Percentiles rank a stretch among this genome's conserved stretches.
phyloP scores from a whole-genome alignment of 1,284 basidiomycete species.

The Tilletia caries region DNA sequence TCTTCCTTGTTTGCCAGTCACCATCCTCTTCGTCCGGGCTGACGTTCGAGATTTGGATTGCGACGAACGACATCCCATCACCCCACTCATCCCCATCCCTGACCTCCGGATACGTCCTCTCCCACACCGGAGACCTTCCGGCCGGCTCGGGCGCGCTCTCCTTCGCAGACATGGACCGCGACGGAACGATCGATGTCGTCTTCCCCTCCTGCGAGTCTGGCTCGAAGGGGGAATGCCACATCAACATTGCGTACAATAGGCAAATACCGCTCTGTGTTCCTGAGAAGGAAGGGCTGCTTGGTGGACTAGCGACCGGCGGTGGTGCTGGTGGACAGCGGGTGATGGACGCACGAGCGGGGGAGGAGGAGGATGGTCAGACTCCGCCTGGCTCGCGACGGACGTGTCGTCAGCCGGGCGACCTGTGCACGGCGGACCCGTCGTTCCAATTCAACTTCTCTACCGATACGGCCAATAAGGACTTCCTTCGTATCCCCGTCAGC shows the following conservation, averaged over 20 bases:
- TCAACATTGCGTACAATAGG: constrained; percentile 91
- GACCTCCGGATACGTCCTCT: constrained; percentile 66
- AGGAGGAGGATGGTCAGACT: constrained; percentile 47
- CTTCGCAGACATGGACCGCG: constrained; percentile 91
- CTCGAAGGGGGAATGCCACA: constrained; percentile 64
- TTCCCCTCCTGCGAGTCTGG: constrained; percentile 71
- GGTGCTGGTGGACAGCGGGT: constrained; percentile 10
- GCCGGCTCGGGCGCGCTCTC: constrained; percentile 72
- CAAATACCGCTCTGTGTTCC: constrained; percentile 75
- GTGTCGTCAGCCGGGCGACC: constrained; percentile 74
- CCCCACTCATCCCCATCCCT: background rate
- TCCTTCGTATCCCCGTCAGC: constrained; percentile 67
- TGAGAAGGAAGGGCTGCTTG: constrained; percentile 31
- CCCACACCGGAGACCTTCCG: constrained; percentile 70
- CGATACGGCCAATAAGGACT: constrained; percentile 59
- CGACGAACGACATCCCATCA: constrained; percentile 21
- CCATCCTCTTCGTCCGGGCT: constrained; percentile 12
- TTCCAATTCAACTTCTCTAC: constrained; percentile 71
- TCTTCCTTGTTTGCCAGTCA: constrained; percentile 77
- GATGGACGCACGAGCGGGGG: constrained; percentile 17
- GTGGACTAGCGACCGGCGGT: constrained; percentile 8
- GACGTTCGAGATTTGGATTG: constrained; percentile 79
- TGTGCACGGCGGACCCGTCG: constrained; percentile 75
- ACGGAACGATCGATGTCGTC: constrained; percentile 92
- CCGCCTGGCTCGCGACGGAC: constrained; percentile 60